Base-by-base conservation (phyloP, 2,329 filamentous ascomycete genomes). In the Ilyonectria mors-panacis region DNA sequence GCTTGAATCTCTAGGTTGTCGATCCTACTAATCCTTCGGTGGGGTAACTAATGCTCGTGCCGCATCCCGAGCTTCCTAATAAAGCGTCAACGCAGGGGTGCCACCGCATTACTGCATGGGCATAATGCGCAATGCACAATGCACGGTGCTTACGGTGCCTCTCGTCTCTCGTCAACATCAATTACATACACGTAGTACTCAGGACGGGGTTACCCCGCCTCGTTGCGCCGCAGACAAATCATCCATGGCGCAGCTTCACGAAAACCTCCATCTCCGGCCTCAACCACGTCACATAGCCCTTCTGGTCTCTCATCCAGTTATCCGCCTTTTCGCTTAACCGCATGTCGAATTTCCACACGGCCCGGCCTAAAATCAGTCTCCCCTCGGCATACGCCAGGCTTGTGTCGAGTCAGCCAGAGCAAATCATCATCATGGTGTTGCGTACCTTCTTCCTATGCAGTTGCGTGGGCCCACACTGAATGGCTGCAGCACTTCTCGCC, bases 281-380 rank as follows among this genome's bases (percentile, higher is more conserved):
- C 35, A 67, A 9, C 65, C 65, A 67, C 26, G 65, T 67, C 23
- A 67, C 65, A 3, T 63, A 67, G 6, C 65, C 65, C 39, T 67
- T 67, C 35, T 67, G 65, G 12, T 67, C 54, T n/a, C 48, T 55
- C 65, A 67, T 67, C 65, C 65, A 67, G 33, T 45, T 56, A n/a
- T 63, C 39, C 4, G 55, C 13, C 33, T 56, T 67, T 17, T 59
- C 65, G 42, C 59, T 59, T 35, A 56, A 28, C 33, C 65, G 65
- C 59, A 67, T 63, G 42, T 67, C 65, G 15, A 67, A 67, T 9
- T 59, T 59, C 65, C 65, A 67, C 35, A 67, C 33, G 9, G 59
- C 65, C 45, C 65, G 55, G 13, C 65, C 65, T 10, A 67, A 37
- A n/a, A 67, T 67, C 35, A 67, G 59, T 30, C 42, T 39, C 19